A percentile compares a stretch with the other conserved stretches of the same genome.
phyloP scores from a whole-genome alignment of 2,329 filamentous ascomycete genomes.

The Cercospora berteroae region DNA sequence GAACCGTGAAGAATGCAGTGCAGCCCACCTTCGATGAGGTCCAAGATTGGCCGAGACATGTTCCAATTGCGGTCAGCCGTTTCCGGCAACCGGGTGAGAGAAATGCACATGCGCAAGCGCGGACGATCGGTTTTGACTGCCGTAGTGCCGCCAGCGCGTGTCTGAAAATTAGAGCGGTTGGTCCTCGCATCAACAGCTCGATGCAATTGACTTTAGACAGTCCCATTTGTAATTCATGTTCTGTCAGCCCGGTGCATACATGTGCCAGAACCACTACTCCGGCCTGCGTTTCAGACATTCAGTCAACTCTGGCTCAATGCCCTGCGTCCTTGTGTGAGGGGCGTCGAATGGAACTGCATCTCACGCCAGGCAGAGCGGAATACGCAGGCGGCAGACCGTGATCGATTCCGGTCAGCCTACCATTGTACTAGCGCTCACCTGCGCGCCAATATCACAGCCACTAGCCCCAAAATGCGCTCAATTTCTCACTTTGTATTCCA shows the following conservation, averaged over 20 bases:
- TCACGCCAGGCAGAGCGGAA: not conserved
- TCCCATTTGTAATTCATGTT: not conserved
- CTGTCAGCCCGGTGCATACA: not conserved
- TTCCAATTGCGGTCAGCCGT: not conserved
- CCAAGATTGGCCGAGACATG: not conserved
- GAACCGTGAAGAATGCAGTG: not conserved
- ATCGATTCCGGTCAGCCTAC: not conserved
- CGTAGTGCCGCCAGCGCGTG: not conserved
- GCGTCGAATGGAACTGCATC: not conserved
- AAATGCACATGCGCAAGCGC: not conserved
- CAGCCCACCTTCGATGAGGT: not conserved
- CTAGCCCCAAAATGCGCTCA: not conserved
- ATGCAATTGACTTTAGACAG: not conserved
- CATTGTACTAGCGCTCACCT: not conserved
- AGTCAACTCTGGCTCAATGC: not conserved
- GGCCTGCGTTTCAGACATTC: not conserved
- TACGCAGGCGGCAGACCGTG: not conserved
- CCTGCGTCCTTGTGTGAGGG: not conserved
- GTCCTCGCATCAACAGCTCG: not conserved
- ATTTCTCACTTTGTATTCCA: not conserved
- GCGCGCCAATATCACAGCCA: not conserved
- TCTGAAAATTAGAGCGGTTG: not conserved
- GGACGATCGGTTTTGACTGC: not conserved
- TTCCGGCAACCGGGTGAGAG: not conserved
- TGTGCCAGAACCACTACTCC: not conserved